These are phyloP conservation scores for Canavalia gladiata DNA, from an alignment of 306 rosid genomes.

Conservation along the genomic window DNA sequence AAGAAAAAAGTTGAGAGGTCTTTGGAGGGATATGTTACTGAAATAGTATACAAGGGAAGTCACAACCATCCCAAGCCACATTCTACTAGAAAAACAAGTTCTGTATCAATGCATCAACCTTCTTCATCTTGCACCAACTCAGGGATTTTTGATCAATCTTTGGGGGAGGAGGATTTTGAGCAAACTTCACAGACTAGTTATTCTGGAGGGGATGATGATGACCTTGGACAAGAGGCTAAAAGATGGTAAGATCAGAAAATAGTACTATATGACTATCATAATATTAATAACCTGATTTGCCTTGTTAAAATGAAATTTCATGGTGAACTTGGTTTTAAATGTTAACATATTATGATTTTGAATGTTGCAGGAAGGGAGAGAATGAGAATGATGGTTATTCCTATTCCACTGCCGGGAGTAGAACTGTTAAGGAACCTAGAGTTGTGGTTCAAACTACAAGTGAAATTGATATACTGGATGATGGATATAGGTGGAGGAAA, in stretches of 20 bases:
- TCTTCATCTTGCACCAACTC: slow-evolving; percentile 48
- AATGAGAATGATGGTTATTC: slow-evolving; percentile 58
- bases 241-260: slow-evolving; percentile 56
- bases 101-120: slow-evolving; percentile 47
- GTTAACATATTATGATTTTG: neutral
- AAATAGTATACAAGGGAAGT: slow-evolving; percentile 77
- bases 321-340: slow-evolving; percentile 2
- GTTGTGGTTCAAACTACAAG: slow-evolving; percentile 89
- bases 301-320: neutral
- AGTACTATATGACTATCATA: neutral
- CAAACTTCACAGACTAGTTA: slow-evolving; percentile 59
- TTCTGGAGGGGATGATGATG: slow-evolving; percentile 59
- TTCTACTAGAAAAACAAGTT: slow-evolving; percentile 46
- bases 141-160: slow-evolving; percentile 54
- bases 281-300: neutral
- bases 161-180: slow-evolving; percentile 69
- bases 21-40: slow-evolving; percentile 78
- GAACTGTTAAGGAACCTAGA: slow-evolving; percentile 81
- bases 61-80: slow-evolving; percentile 83
- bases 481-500: slow-evolving; percentile 89
- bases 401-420: slow-evolving; percentile 55
- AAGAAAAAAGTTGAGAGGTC: slow-evolving; percentile 88
- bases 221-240: slow-evolving; percentile 66
- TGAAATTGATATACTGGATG: slow-evolving; percentile 83
- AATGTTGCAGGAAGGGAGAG: slow-evolving; percentile 67